phyloP scores from a whole-genome alignment of 306 rosid genomes.

The Lathyrus aphaca region DNA sequence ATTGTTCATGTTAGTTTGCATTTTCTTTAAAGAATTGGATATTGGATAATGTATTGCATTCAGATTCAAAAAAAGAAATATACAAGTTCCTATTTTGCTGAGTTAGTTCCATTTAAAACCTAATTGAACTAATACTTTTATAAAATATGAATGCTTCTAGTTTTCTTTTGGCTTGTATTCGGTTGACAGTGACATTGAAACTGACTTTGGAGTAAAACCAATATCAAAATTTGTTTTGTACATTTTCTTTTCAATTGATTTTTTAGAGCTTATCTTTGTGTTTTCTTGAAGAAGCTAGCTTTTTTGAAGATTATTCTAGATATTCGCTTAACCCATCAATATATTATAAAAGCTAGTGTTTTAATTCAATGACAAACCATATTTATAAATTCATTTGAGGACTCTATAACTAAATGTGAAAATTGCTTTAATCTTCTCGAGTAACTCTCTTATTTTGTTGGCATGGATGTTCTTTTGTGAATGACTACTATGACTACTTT shows the following conservation, averaged over 20 bases:
- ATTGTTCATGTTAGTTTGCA: slow-evolving; percentile 18
- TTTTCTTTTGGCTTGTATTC: slow-evolving; percentile 2
- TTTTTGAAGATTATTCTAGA: neutral
- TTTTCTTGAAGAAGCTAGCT: neutral
- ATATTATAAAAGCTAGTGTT: neutral
- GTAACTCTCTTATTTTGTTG: slow-evolving; percentile 34
- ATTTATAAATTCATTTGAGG: slow-evolving; percentile 14
- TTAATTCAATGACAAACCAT: neutral
- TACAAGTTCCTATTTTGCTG: neutral
- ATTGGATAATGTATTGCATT: slow-evolving; percentile 20
- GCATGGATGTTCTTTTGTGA: slow-evolving; percentile 35
- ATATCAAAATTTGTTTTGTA: neutral
- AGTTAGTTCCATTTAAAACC: neutral
- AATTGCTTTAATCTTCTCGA: neutral
- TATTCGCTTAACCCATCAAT: neutral
- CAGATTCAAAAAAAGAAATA: neutral
- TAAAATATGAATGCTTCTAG: slow-evolving; percentile 19
- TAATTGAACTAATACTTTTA: neutral
- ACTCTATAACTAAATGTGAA: slow-evolving; percentile 1
- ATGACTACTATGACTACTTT: slow-evolving; percentile 5
- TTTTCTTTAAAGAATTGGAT: slow-evolving; percentile 20
- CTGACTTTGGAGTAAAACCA: slow-evolving; percentile 1
- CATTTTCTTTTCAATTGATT: slow-evolving; percentile 7
- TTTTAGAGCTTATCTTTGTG: slow-evolving; percentile 15
- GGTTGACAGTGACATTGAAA: neutral